Evolutionary conservation across 139 green algal species (phyloP), one percentile per base, ranked within the genome.

Genomic region (Chlamydomonas sp.): DNA sequence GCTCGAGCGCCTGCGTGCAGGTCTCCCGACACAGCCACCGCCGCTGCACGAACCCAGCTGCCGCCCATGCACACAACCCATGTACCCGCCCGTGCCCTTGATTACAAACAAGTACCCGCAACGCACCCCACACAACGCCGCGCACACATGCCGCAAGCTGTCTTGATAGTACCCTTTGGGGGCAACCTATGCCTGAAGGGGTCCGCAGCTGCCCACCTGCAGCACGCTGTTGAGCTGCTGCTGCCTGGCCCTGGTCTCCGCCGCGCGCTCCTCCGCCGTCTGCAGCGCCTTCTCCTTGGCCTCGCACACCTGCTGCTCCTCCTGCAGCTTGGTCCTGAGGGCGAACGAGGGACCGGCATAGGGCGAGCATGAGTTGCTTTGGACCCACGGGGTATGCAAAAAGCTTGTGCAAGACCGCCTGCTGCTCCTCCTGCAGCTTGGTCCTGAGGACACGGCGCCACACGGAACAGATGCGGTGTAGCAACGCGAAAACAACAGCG

Each of bases 141-240:
- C 31, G 31, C 31, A 49, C 31, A 49, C 31, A 49, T 49, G 31
- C 31, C 31, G 31, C 31, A 49, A 49, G 31, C 31, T 0, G 31
- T 49, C 31, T 49, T 49, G 31, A 49, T 49, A 49, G 31, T 49
- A 49, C 31, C 31, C 31, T 49, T 49, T 49, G 31, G 31, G 31
- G 31, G 31, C 31, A 49, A 49, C 31, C 31, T 49, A 49, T 49
- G 31, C 31, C 31, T 49, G 31, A 49, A 49, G 31, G 31, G 31
- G 31, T 49, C 31, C 31, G 31, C 31, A 49, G 64, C 85, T 2
- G 68, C 75, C 83, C 76, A 91, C 91, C 71, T 93, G 91, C 83
- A 97, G 87, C 15, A 82, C 91, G 0, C 49, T 68, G 62, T 92
- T 92, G 63, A 90, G 91, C 31, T 86, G 89, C 58, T 83, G 76